Conservation (phyloP, 2,329 filamentous ascomycete genomes). For the Geoglossum cookeanum region DNA sequence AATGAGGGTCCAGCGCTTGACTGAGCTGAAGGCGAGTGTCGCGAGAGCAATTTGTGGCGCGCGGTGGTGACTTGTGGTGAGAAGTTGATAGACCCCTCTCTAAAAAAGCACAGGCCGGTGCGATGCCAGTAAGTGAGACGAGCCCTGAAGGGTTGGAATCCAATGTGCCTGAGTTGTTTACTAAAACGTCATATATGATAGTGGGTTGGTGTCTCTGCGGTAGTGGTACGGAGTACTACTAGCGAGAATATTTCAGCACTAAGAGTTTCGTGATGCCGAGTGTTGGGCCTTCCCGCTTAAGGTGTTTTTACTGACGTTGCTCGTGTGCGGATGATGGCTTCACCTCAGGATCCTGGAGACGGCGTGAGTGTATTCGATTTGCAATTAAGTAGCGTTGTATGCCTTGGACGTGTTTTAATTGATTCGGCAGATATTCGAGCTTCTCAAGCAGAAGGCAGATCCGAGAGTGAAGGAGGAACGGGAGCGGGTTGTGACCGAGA, state of each 20-base stretch:
- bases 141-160: background rate
- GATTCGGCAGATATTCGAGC: constrained; percentile 34
- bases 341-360: constrained; percentile 23
- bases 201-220: background rate
- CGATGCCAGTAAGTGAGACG: background rate
- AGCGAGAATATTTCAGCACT: background rate
- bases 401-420: constrained; percentile 6
- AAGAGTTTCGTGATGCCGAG: background rate
- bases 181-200: background rate
- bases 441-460: constrained; percentile 37
- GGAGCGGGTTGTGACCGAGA: constrained; percentile 39
- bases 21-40: too few species aligned
- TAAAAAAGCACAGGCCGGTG: background rate
- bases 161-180: background rate
- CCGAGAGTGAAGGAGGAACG: constrained; percentile 38
- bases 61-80: too few species aligned
- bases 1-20: too few species aligned
- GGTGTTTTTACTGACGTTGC: too few species aligned
- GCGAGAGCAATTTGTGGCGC: too few species aligned
- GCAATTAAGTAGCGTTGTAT: constrained; percentile 13
- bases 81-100: too few species aligned
- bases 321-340: constrained; percentile 18
- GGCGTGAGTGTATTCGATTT: constrained; percentile 24
- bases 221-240: background rate
- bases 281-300: background rate